These are phyloP conservation scores for Hypoxylon intermedium DNA, from an alignment of 495 filamentous ascomycete species.

Conservation along the genomic window DNA sequence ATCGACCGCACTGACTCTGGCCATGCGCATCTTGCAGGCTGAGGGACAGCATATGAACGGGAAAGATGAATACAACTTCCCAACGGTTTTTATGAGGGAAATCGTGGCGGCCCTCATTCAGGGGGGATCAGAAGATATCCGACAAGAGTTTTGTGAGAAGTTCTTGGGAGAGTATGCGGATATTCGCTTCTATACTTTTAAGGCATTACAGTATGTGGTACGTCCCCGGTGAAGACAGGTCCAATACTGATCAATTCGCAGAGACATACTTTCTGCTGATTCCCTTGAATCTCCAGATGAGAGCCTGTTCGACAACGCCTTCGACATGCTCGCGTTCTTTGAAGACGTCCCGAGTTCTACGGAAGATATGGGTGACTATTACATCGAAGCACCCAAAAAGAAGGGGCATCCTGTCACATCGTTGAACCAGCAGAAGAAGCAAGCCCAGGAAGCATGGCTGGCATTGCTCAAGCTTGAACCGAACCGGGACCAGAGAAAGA, in stretches of 20 bases:
- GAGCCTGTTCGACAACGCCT: slow-evolving; percentile 59
- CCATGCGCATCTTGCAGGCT: slow-evolving; percentile 84
- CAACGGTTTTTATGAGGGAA: slow-evolving; percentile 64
- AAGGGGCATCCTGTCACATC: slow-evolving; percentile 61
- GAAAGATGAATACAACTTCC: slow-evolving; percentile 70
- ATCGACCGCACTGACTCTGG: slow-evolving; percentile 71
- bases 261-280: slow-evolving; percentile 47
- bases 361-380: slow-evolving; percentile 72
- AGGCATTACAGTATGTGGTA: slow-evolving; percentile 67
- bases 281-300: slow-evolving; percentile 48
- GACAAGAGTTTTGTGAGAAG: slow-evolving; percentile 74
- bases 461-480: slow-evolving; percentile 73
- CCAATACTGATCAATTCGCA: slow-evolving; percentile 30
- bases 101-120: slow-evolving; percentile 70
- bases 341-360: slow-evolving; percentile 67
- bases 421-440: slow-evolving; percentile 69
- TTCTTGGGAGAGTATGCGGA: slow-evolving; percentile 84
- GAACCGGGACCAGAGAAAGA: slow-evolving; percentile 76
- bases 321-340: slow-evolving; percentile 70
- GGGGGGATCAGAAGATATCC: slow-evolving; percentile 61
- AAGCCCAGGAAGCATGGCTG: slow-evolving; percentile 85
- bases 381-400: slow-evolving; percentile 58
- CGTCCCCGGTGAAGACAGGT: not conserved
- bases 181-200: slow-evolving; percentile 80
- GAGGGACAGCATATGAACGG: slow-evolving; percentile 68